Evolutionary conservation across 179 eudicot genomes (phyloP).

Genomic region (Kewa caespitosa): DNA sequence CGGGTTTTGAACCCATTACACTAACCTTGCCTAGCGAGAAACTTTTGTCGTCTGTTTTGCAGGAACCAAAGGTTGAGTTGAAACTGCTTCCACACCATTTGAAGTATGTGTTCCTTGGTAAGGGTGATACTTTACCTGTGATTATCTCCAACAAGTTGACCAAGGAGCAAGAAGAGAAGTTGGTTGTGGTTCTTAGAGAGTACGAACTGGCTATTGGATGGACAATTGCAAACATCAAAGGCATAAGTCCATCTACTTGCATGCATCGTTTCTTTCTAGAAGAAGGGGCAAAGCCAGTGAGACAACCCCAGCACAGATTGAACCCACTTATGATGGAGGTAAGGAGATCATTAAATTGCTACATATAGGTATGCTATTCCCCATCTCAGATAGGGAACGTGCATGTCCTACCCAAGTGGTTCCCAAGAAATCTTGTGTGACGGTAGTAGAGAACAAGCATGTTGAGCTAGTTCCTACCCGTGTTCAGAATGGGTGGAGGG

Average conservation of each 20-base stretch:
- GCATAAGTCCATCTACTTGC: not conserved
- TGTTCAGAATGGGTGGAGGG: slow-evolving; percentile 5
- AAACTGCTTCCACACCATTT: too few species aligned
- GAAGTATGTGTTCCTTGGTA: too few species aligned
- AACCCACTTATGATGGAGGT: slow-evolving; percentile 1
- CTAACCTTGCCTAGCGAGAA: too few species aligned
- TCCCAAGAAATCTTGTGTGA: too few species aligned
- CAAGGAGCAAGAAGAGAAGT: not conserved
- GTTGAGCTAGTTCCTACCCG: not conserved
- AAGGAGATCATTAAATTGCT: not conserved
- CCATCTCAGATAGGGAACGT: too few species aligned
- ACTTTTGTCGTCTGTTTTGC: too few species aligned
- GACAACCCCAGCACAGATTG: not conserved
- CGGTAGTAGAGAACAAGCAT: not conserved
- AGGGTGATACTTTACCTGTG: not conserved
- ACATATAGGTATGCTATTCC: not conserved
- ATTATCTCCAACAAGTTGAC: not conserved
- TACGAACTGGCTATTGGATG: not conserved
- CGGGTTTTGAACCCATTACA: too few species aligned
- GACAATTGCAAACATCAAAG: too few species aligned
- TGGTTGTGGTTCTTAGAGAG: not conserved
- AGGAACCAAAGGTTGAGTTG: too few species aligned
- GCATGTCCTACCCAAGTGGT: too few species aligned
- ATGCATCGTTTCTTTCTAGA: not conserved
- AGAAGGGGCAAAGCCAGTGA: not conserved